Evolutionary conservation across 768 basidiomycete genomes (phyloP).

Genomic region (Hericium rajendrae): DNA sequence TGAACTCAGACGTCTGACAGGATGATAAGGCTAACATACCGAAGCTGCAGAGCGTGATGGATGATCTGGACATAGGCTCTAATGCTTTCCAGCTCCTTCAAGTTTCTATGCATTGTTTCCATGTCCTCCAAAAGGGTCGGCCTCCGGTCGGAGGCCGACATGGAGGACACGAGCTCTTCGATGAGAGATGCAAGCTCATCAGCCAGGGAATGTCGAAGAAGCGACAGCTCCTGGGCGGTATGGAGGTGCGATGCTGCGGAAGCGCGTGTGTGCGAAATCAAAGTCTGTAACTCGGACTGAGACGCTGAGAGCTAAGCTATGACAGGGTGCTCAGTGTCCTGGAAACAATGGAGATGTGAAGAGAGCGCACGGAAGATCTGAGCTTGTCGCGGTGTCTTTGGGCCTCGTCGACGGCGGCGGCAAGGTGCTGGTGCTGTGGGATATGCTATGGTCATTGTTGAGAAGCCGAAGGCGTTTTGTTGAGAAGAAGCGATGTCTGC

Average conservation of each 20-base stretch:
- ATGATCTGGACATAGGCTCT: constrained; percentile 69
- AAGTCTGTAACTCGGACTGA: constrained; percentile 32
- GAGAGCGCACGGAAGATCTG: constrained; percentile 19
- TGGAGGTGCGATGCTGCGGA: constrained; percentile 41
- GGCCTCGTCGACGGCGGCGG: constrained; percentile 37
- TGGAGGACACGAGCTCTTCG: constrained; percentile 49
- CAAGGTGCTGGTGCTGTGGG: constrained; percentile 29
- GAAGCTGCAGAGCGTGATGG: constrained; percentile 57
- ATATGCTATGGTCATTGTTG: constrained; percentile 36
- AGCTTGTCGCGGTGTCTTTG: constrained; percentile 21
- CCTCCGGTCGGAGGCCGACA: constrained; percentile 35
- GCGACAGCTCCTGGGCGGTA: constrained; percentile 63
- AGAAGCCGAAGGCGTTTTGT: constrained; percentile 29
- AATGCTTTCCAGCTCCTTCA: constrained; percentile 71
- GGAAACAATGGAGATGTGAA: not conserved
- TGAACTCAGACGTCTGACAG: not conserved
- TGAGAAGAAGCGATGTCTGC: constrained; percentile 30
- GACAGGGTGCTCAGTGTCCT: constrained; percentile 27
- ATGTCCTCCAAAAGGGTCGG: constrained; percentile 75
- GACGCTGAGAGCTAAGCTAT: constrained; percentile 53
- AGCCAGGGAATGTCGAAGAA: constrained; percentile 65
- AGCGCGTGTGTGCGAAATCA: constrained; percentile 40
- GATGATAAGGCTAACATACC: constrained; percentile 33
- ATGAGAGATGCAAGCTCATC: constrained; percentile 70
- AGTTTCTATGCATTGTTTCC: constrained; percentile 64